These are phyloP conservation scores for Dovyalis caffra DNA, from an alignment of 345 rosid genomes.

Conservation along the genomic window DNA sequence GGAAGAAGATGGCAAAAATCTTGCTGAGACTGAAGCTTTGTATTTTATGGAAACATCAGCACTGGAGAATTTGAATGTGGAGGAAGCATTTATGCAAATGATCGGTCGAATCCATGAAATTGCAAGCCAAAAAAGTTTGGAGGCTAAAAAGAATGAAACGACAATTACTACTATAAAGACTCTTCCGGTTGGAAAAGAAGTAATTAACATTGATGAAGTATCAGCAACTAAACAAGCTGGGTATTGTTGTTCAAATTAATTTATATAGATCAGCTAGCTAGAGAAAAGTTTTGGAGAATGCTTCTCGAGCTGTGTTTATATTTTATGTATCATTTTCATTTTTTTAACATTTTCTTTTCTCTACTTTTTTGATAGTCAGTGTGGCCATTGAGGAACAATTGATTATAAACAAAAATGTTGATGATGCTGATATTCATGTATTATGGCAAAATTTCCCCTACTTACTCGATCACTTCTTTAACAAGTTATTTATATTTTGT, in stretches of 20 bases:
- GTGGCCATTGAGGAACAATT: background rate
- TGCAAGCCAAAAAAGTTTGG: conserved; percentile 46
- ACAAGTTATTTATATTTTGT: no score
- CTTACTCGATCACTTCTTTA: background rate
- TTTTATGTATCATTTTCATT: background rate
- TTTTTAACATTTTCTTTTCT: background rate
- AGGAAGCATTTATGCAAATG: conserved; percentile 69
- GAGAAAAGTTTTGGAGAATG: conserved; percentile 1
- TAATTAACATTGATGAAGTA: conserved; percentile 55
- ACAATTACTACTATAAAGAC: background rate
- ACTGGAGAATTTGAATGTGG: conserved; percentile 62
- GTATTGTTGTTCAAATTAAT: conserved; percentile 47
- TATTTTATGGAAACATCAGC: conserved; percentile 86
- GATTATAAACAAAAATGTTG: background rate
- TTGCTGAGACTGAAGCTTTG: conserved; percentile 60
- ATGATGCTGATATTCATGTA: background rate
- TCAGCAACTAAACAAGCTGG: conserved; percentile 58
- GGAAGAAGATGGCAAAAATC: conserved; percentile 52
- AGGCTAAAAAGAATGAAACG: conserved; percentile 43
- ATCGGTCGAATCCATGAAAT: conserved; percentile 51
- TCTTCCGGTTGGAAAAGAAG: conserved; percentile 53
- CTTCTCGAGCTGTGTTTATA: background rate
- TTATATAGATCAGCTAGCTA: no score
- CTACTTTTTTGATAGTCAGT: background rate
- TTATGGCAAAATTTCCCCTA: no score